Evolutionary conservation across 768 basidiomycete genomes (phyloP), one percentile per base, ranked within the genome.

Genomic region (Daedalea quercina): DNA sequence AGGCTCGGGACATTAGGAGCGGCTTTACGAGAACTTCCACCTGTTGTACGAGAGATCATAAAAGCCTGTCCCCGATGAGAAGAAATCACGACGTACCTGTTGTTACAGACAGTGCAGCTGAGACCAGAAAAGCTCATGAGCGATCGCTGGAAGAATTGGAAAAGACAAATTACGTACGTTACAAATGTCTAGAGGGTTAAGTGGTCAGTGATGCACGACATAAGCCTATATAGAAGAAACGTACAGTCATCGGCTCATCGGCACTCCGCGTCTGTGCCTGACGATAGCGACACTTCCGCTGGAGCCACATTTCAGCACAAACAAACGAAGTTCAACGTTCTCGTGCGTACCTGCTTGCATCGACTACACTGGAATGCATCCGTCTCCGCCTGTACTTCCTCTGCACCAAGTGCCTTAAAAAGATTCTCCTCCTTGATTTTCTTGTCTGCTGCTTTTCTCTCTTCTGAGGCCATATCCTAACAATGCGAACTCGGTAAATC

Each of bases 251-350:
- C 22, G 95, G 94, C 71, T 97, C 96, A 72, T 98, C 96, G 8
- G 96, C 95, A 64, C 90, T 93, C 51, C 96, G 80, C 8, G 96
- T 99, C 67, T 99, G 96, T 61, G 92, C 91, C 73, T 98, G 94
- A 59, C 91, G 87, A 63, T 96, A 97, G 43, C 87, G 80, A 62
- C 91, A 90, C 72, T 93, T 91, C 62, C 87, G 74, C 85, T 87
- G 55, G 1, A 19, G 19, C n/a, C 19, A 35, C 20, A 35, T 2
- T 31, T 42, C 33, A 55, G n/a, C 8, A n/a, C n/a, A 28, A 47
- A 9, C n/a, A 44, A 40, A 51, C 51, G 13, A 51, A 22, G 4
- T 11, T 31, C 28, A n/a, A 6, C 17, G 28, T 17, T n/a, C 15
- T 12, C 9, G 63, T n/a, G n/a, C 76, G 42, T 47, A 80, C 83